These are phyloP conservation scores for Kluyveromyces sp. DNA, from an alignment of 1,139 yeast genomes.

Conservation along the genomic window DNA sequence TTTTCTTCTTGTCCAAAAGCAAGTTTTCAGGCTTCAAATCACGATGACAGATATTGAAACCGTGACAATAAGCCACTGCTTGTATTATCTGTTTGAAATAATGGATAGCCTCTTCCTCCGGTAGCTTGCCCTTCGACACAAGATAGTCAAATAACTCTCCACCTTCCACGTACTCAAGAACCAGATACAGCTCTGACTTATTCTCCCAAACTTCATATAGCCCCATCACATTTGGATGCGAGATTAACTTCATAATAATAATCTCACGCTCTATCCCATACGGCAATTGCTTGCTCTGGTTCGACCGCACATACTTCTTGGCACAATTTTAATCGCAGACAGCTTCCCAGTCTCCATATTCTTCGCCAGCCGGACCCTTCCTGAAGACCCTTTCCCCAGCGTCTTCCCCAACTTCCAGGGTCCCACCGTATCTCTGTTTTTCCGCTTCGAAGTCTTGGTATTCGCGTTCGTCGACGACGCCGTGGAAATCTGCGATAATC, in stretches of 20 bases:
- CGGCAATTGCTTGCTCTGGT: conserved; percentile 30
- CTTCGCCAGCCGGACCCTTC: conserved; percentile 67
- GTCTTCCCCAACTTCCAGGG: conserved; percentile 80
- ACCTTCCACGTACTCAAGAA: conserved; percentile 74
- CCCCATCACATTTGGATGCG: conserved; percentile 70
- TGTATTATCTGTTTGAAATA: conserved; percentile 67
- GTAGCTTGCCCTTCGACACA: conserved; percentile 74
- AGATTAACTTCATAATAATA: conserved; percentile 69
- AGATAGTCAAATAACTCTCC: conserved; percentile 72
- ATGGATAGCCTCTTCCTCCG: conserved; percentile 64
- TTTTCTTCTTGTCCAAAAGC: conserved; percentile 50
- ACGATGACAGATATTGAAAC: conserved; percentile 72
- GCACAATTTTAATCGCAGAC: conserved; percentile 77
- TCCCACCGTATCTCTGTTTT: conserved; percentile 42
- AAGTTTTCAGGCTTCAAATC: conserved; percentile 77
- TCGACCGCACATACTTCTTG: conserved; percentile 29
- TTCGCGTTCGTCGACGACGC: conserved; percentile 15
- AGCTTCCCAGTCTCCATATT: conserved; percentile 61
- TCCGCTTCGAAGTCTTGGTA: conserved; percentile 26
- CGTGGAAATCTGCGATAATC: conserved; percentile 53
- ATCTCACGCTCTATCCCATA: conserved; percentile 84
- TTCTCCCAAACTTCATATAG: conserved; percentile 83
- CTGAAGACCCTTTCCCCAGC: conserved; percentile 76
- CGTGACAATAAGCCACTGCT: conserved; percentile 80
- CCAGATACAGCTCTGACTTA: conserved; percentile 63